A percentile compares a stretch with the other conserved stretches of the same genome.
phyloP scores from a whole-genome alignment of 192 early-diverging fungal genomes.

The Podila horticola region DNA sequence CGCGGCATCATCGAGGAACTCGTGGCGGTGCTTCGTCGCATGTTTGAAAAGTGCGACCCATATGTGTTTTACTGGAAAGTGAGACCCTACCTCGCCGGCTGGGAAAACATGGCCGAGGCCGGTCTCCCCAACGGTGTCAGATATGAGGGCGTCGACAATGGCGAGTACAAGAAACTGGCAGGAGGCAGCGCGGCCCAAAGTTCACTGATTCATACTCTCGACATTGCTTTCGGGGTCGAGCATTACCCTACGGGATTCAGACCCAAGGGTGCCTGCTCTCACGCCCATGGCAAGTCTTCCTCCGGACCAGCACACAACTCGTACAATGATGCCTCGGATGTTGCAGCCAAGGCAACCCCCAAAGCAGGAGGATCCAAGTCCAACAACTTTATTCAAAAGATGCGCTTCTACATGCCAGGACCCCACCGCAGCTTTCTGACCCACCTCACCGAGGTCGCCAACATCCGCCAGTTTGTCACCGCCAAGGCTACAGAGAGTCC shows the following conservation, averaged over 20 bases:
- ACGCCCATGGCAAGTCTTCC: not conserved
- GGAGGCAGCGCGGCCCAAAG: constrained; percentile 96
- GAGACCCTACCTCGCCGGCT: constrained; percentile 89
- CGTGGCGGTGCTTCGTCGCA: constrained; percentile 68
- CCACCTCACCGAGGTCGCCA: constrained; percentile 72
- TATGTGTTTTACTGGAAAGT: constrained; percentile 96
- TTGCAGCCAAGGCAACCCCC: not conserved
- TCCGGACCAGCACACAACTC: constrained; percentile 7
- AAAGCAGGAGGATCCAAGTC: constrained; percentile 34
- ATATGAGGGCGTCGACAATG: constrained; percentile 91
- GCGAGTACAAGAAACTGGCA: constrained; percentile 79
- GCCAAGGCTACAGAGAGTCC: constrained; percentile 16
- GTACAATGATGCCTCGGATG: constrained; percentile 14
- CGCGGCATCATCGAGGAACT: constrained; percentile 61
- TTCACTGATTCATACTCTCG: constrained; percentile 90
- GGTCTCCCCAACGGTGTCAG: constrained; percentile 89
- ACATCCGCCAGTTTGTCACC: constrained; percentile 73
- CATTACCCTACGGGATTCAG: constrained; percentile 80
- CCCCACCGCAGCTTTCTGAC: constrained; percentile 88
- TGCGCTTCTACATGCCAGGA: constrained; percentile 94
- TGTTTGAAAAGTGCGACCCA: constrained; percentile 96
- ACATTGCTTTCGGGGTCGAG: constrained; percentile 88
- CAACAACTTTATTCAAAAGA: constrained; percentile 84
- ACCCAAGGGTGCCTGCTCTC: constrained; percentile 8
- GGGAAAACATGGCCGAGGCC: constrained; percentile 90